Evolutionary conservation across 495 filamentous ascomycete species (phyloP), one percentile per base, ranked within the genome.

Genomic region (Oidiodendron maius): DNA sequence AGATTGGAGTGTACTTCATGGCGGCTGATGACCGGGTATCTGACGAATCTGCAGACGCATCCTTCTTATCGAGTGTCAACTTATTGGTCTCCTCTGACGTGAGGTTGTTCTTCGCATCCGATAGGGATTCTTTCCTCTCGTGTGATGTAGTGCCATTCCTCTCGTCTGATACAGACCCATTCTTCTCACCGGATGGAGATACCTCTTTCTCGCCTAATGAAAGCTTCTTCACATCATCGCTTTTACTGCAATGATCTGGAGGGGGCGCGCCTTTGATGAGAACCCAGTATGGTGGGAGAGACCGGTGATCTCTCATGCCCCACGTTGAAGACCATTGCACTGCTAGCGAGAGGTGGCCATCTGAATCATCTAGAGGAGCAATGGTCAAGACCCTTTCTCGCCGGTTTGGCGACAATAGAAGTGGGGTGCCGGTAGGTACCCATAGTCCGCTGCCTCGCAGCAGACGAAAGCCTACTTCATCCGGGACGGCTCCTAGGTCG

Each of bases 241-340:
- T 15, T 23, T 44, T 44, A 1, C 37, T 40, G 21, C 12, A 24
- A 3, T 47, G 47, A 16, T 32, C 6, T 9, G 23, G 34, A 46
- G 41, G 37, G 36, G 36, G 32, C 15, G 24, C 15, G 4, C 55
- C 55, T 35, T 44, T 50, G 4, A 60, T 50, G 4, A 48, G 26
- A 36, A 60, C 50, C 81, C 80, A 85, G 53, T 81, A 81, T 0
- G 80, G 81, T 21, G 81, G 80, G 2, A 85, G 60, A 26, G 72
- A 70, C 4, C 65, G 60, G 10, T 61, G 63, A 38, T 75, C 69
- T 34, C 80, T 69, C 22, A 65, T 67, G n/a, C 73, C 78, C 81
- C 82, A 86, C 20, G 64, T 58, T 21, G 62, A 53, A 16, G 71
- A 67, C 81, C 81, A 86, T 16, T 61, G 56, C 20, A 77, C 66